Conservation (phyloP, 371 early-diverging fungal species). For the Zychaea mexicana region DNA sequence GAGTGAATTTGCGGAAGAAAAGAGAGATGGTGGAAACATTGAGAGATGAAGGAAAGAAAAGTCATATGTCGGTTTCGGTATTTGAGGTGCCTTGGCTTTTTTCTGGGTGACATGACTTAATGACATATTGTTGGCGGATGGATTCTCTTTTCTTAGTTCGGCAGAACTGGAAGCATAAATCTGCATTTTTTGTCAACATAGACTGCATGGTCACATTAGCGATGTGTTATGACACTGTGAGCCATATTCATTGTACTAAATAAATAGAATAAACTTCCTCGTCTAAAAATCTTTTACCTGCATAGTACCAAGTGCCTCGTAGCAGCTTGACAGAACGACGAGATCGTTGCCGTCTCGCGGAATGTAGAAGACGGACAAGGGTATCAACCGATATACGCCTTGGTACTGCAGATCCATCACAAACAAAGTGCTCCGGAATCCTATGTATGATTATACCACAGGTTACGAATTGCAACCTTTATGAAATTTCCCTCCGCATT, state of each 20-base stretch:
- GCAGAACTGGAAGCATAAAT: background rate
- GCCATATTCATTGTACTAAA: background rate
- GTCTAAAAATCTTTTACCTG: background rate
- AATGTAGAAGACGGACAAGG: background rate
- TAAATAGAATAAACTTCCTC: background rate
- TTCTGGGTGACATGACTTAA: too few species aligned
- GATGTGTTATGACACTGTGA: background rate
- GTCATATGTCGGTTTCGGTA: too few species aligned
- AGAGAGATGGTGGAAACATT: too few species aligned
- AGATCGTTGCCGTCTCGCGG: background rate
- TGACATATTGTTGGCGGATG: too few species aligned
- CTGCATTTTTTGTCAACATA: background rate
- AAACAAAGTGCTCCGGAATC: slow-evolving; percentile 3
- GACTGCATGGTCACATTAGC: background rate
- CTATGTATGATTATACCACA: background rate
- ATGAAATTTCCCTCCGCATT: background rate
- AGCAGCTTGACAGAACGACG: background rate
- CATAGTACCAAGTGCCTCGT: background rate
- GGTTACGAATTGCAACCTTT: too few species aligned
- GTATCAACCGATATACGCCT: slow-evolving; percentile 3
- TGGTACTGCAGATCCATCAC: slow-evolving; percentile 6
- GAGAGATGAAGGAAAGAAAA: too few species aligned
- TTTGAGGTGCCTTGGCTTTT: too few species aligned
- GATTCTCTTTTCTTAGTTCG: background rate
- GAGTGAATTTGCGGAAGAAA: too few species aligned